Percentiles rank a stretch among this genome's conserved stretches.
These are phyloP conservation scores for Babesia divergens DNA, from an alignment of 169 alveolate genomes.

Conservation along the genomic window DNA sequence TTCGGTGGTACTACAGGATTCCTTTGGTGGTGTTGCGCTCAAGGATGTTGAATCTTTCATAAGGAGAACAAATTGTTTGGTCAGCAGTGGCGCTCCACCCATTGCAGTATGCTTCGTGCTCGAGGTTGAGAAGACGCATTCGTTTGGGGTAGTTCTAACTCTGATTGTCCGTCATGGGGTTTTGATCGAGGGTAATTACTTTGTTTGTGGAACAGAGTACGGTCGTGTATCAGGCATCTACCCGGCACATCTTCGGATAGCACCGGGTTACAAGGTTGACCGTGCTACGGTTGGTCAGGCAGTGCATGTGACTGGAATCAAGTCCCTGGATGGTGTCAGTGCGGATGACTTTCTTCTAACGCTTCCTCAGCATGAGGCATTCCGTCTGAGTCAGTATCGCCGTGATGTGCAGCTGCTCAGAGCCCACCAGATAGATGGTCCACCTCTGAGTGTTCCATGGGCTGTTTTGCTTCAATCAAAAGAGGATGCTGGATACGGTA, in stretches of 20 bases:
- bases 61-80: slow-evolving; percentile 69
- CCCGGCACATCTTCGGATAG: slow-evolving; percentile 4
- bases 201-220: slow-evolving; percentile 77
- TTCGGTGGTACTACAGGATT: background rate
- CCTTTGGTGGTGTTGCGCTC: slow-evolving; percentile 35
- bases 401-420: slow-evolving; percentile 64
- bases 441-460: slow-evolving; percentile 73
- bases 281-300: slow-evolving; percentile 72
- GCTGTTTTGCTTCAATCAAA: slow-evolving; percentile 19
- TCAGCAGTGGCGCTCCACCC: slow-evolving; percentile 65
- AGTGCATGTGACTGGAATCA: slow-evolving; percentile 69
- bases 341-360: slow-evolving; percentile 72
- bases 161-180: slow-evolving; percentile 72
- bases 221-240: slow-evolving; percentile 71
- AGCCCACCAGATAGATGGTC: slow-evolving; percentile 70
- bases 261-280: slow-evolving; percentile 34
- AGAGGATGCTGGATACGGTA: slow-evolving; percentile 11
- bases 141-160: slow-evolving; percentile 66
- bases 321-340: slow-evolving; percentile 63
- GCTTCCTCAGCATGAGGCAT: slow-evolving; percentile 76
- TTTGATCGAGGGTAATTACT: slow-evolving; percentile 72
- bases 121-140: slow-evolving; percentile 66
- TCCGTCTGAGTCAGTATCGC: slow-evolving; percentile 74
- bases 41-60: slow-evolving; percentile 44
- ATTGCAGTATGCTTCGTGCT: slow-evolving; percentile 68